Evolutionary conservation across 2,329 filamentous ascomycete species (phyloP).

Genomic region (Monilinia laxa): DNA sequence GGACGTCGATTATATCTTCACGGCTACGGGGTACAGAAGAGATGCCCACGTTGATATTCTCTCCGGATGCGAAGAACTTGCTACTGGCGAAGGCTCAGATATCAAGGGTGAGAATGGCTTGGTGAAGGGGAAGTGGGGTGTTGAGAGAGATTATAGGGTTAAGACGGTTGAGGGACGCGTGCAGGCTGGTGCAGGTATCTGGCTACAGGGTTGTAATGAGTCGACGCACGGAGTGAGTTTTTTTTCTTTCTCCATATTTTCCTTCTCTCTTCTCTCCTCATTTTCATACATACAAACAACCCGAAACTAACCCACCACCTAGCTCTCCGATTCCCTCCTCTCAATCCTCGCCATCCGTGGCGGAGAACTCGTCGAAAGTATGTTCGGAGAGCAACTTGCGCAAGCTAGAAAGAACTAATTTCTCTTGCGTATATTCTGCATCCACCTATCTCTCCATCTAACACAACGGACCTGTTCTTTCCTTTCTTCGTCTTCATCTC

Average conservation of each 20-base stretch:
- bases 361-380: conserved; percentile 73
- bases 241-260: not conserved
- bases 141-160: conserved; percentile 77
- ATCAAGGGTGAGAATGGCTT: conserved; percentile 39
- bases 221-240: conserved; percentile 81
- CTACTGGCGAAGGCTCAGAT: conserved; percentile 43
- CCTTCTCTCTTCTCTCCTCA: not conserved
- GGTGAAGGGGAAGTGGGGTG: conserved; percentile 55
- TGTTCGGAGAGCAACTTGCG: conserved; percentile 55
- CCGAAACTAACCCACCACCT: not conserved
- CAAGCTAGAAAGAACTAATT: not conserved
- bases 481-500: too few relatives aligned
- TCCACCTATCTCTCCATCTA: too few relatives aligned
- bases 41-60: conserved; percentile 79
- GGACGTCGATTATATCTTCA: conserved; percentile 76
- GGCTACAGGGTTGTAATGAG: conserved; percentile 93
- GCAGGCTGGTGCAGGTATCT: conserved; percentile 71
- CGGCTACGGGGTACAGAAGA: conserved; percentile 83
- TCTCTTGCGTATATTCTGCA: too few relatives aligned
- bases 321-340: conserved; percentile 79
- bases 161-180: conserved; percentile 68
- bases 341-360: conserved; percentile 75
- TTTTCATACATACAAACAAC: not conserved
- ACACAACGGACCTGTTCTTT: too few relatives aligned
- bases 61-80: conserved; percentile 61